phyloP scores from a whole-genome alignment of 2,329 filamentous ascomycete genomes.

The Xylaria sp. region DNA sequence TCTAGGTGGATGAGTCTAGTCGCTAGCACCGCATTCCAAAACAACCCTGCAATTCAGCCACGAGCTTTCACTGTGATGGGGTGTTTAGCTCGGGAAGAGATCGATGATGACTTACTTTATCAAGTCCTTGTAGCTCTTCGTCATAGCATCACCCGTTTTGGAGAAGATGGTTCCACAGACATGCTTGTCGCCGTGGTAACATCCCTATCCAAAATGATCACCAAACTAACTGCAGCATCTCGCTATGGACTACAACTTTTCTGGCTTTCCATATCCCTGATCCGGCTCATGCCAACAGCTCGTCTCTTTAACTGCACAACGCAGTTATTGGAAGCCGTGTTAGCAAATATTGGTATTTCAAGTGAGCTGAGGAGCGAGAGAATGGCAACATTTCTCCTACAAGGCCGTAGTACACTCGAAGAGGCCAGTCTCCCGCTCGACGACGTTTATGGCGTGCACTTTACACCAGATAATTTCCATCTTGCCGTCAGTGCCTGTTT shows the following conservation, averaged over 20 bases:
- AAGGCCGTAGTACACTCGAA: slow-evolving; percentile 69
- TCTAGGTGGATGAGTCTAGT: slow-evolving; percentile 80
- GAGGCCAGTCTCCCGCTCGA: slow-evolving; percentile 72
- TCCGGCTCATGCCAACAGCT: slow-evolving; percentile 69
- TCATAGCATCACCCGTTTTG: slow-evolving; percentile 72
- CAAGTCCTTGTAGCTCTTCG: slow-evolving; percentile 76
- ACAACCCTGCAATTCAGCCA: slow-evolving; percentile 77
- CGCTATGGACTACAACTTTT: slow-evolving; percentile 76
- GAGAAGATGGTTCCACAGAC: slow-evolving; percentile 72
- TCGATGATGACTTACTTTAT: slow-evolving; percentile 77
- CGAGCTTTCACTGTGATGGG: slow-evolving; percentile 78
- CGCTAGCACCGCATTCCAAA: slow-evolving; percentile 78
- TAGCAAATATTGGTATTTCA: slow-evolving; percentile 71
- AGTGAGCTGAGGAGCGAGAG: slow-evolving; percentile 68
- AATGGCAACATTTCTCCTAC: slow-evolving; percentile 69
- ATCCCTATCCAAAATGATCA: slow-evolving; percentile 76
- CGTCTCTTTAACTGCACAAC: slow-evolving; percentile 74
- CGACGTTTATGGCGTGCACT: slow-evolving; percentile 73
- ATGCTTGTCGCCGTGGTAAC: slow-evolving; percentile 77
- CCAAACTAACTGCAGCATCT: slow-evolving; percentile 73
- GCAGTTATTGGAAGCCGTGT: slow-evolving; percentile 71
- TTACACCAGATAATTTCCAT: slow-evolving; percentile 73
- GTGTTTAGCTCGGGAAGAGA: slow-evolving; percentile 75
- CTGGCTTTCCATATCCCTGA: slow-evolving; percentile 75
- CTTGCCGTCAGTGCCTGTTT: slow-evolving; percentile 74